Base-by-base conservation (phyloP, 2,329 filamentous ascomycete genomes). In the Ustilaginoidea virens region DNA sequence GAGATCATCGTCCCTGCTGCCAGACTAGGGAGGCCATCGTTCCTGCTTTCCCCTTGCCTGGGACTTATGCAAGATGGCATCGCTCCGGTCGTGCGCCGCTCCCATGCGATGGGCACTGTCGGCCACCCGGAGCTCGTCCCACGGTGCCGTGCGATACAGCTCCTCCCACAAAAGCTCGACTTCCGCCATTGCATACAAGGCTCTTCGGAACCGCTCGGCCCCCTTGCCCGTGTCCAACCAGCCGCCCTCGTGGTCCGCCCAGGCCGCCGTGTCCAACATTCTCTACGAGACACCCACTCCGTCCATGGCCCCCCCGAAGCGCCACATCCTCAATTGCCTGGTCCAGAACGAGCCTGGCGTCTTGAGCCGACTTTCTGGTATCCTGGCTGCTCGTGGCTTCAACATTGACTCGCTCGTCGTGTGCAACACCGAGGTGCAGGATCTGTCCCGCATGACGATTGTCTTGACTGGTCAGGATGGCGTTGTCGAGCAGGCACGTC, bases 271-370 rank as follows among this genome's bases (percentile, higher is more conserved):
- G 40, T 92, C 83, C 51, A 93, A 87, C 54, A 98, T 98, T 51
- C 80, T 98, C 55, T 98, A 98, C 66, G 90, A 98, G 67, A 96
- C 86, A 3, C 90, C 90, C 5, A 67, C 80, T 12, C 81, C 85
- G 6, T 86, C 83, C 10, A 67, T 67, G 44, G 75, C 75, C 15
- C 87, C 90, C 7, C 79, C 83, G 25, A 96, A 93, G 63, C 78
- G 86, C 31, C 90, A 98, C 58, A 73, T 98, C 49, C 76, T 98
- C 57, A 98, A 98, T 62, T 98, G 90, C 54, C 71, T 98, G 36
- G 90, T 98, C 36, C 90, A 98, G 59, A 98, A 98, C 61, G 90
- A 98, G 63, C 90, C 90, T 9, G 90, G 90, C 61, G 90, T 98
- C 33, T 66, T 98, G 33, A 96, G 87, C 29, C 85, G 90, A 35